Conservation (phyloP, 106 monocot species). For the Acanthochlamys bracteata region DNA sequence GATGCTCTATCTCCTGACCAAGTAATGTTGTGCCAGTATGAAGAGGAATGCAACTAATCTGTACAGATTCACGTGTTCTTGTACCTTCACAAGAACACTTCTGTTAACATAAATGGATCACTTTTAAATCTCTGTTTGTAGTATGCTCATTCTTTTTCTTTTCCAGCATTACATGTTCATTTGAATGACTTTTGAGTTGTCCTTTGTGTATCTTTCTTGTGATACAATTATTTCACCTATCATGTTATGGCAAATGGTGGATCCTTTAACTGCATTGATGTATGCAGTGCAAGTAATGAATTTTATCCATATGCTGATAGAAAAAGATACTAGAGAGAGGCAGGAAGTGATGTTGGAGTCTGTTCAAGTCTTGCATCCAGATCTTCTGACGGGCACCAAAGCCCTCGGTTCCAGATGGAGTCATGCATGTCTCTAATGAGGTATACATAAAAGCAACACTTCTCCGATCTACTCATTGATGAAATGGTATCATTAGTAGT, state of each 20-base stretch:
- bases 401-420: constrained; percentile 25
- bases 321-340: constrained; percentile 56
- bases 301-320: constrained; percentile 72
- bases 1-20: constrained; percentile 66
- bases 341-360: constrained; percentile 29
- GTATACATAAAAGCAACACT: no score
- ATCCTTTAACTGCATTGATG: constrained; percentile 93
- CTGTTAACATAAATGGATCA: no score
- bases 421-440: no score
- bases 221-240: background rate
- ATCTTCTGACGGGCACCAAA: constrained; percentile 37
- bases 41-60: constrained; percentile 51
- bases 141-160: background rate
- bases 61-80: constrained; percentile 20
- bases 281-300: constrained; percentile 97
- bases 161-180: background rate
- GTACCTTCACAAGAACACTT: no score
- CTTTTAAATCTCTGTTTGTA: no score
- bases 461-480: no score
- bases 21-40: constrained; percentile 71
- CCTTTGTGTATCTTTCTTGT: no score
- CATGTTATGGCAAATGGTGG: constrained; percentile 49
- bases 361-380: constrained; percentile 15
- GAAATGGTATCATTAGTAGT: no score
- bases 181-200: no score